Percentiles rank a stretch among this genome's conserved stretches.
These are phyloP conservation scores for Plectranthus barbatus DNA, from an alignment of 257 asterid species.

Conservation along the genomic window DNA sequence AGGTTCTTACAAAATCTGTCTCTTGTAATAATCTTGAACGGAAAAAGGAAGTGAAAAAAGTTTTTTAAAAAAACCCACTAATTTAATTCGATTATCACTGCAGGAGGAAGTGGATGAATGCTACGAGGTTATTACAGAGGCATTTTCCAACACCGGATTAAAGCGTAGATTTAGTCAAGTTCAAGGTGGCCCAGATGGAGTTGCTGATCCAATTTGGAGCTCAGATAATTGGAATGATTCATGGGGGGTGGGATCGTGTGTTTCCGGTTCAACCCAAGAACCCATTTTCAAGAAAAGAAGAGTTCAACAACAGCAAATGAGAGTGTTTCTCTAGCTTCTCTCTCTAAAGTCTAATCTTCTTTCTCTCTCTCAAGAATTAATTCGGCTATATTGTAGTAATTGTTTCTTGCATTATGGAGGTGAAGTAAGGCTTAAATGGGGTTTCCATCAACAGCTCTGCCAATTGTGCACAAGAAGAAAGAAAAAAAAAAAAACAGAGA, in stretches of 20 bases:
- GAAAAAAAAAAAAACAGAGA: neutral
- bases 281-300: slow-evolving; percentile 43
- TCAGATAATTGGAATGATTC: too few relatives aligned
- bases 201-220: slow-evolving; percentile 30
- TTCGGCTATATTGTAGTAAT: slow-evolving; percentile 9
- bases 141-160: slow-evolving; percentile 14
- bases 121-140: slow-evolving; percentile 38
- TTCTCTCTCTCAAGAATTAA: neutral
- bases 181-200: slow-evolving; percentile 32
- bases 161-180: slow-evolving; percentile 39
- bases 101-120: slow-evolving; percentile 75
- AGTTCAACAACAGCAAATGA: slow-evolving; percentile 47
- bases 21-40: neutral
- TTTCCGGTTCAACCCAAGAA: neutral
- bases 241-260: slow-evolving; percentile 25
- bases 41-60: too few relatives aligned
- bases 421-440: slow-evolving; percentile 13
- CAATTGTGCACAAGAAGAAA: slow-evolving; percentile 8
- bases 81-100: neutral
- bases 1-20: slow-evolving; percentile 31
- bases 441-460: slow-evolving; percentile 24
- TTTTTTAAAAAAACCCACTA: neutral
- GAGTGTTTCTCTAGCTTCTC: slow-evolving; percentile 45
- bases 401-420: slow-evolving; percentile 8
- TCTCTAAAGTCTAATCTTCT: slow-evolving; percentile 9